phyloP scores from a whole-genome alignment of 257 asterid species.

The Solanum piurae region DNA sequence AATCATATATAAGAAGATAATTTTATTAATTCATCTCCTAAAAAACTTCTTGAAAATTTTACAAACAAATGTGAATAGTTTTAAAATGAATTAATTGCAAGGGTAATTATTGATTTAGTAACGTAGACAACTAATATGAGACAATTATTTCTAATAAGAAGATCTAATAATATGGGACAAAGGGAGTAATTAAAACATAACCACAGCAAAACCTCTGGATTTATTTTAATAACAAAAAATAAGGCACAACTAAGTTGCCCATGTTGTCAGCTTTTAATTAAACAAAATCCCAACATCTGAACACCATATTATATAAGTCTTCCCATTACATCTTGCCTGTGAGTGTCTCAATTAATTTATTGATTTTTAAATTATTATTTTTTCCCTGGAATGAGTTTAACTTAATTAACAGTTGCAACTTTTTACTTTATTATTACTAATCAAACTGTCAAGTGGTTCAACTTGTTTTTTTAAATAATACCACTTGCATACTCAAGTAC shows the following conservation, averaged over 20 bases:
- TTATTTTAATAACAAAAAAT: not conserved
- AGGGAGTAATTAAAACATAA: not conserved
- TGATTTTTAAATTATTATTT: not conserved
- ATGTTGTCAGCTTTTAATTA: not conserved
- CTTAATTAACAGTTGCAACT: not conserved
- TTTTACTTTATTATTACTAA: not conserved
- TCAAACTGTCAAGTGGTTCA: slow-evolving; percentile 15
- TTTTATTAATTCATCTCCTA: too few relatives aligned
- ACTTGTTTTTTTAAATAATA: not conserved
- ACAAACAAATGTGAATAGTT: too few relatives aligned
- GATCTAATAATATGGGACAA: too few relatives aligned
- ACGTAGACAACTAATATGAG: too few relatives aligned
- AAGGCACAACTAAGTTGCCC: not conserved
- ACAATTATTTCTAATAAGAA: too few relatives aligned
- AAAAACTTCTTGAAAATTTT: too few relatives aligned
- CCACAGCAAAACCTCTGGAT: not conserved
- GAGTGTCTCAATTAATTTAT: not conserved
- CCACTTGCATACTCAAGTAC: not conserved
- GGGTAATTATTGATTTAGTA: too few relatives aligned
- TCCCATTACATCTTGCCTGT: not conserved
- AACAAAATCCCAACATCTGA: not conserved
- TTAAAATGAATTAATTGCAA: too few relatives aligned
- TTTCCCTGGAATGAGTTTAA: not conserved
- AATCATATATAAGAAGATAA: too few relatives aligned
- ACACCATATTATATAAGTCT: not conserved